These are phyloP conservation scores for Epichloe scottii DNA, from an alignment of 2,329 filamentous ascomycete species.

Conservation along the genomic window DNA sequence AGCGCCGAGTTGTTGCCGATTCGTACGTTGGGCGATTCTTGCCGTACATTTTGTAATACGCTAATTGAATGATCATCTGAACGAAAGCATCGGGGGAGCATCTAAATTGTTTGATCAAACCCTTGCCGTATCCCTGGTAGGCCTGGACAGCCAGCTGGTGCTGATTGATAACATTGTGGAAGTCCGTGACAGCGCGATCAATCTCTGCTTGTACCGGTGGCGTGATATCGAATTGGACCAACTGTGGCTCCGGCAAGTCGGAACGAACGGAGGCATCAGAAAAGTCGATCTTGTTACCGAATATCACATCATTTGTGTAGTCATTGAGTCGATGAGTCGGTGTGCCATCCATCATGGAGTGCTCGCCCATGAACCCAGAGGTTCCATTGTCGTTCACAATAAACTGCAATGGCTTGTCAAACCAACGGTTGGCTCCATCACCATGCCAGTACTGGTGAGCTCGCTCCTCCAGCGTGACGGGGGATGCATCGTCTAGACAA, in stretches of 20 bases:
- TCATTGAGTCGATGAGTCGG: slow-evolving; percentile 95
- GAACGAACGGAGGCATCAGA: slow-evolving; percentile 66
- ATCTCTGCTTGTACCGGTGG: slow-evolving; percentile 66
- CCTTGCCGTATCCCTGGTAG: slow-evolving; percentile 96
- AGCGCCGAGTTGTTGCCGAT: slow-evolving; percentile 85
- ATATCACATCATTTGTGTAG: slow-evolving; percentile 82
- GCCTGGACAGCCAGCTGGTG: slow-evolving; percentile 91
- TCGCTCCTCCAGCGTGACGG: slow-evolving; percentile 89
- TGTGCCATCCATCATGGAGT: slow-evolving; percentile 99
- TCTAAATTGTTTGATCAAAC: slow-evolving; percentile 98
- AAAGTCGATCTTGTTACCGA: slow-evolving; percentile 89
- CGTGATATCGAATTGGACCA: slow-evolving; percentile 67
- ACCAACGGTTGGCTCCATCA: slow-evolving; percentile 92
- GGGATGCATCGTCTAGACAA: slow-evolving; percentile 83
- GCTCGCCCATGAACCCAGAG: slow-evolving; percentile 94
- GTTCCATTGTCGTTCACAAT: slow-evolving; percentile 98
- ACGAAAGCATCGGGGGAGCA: slow-evolving; percentile 96
- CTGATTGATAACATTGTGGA: slow-evolving; percentile 65
- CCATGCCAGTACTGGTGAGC: slow-evolving; percentile 97
- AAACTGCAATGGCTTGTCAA: slow-evolving; percentile 95
- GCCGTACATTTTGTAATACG: slow-evolving; percentile 98
- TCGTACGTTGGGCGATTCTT: slow-evolving; percentile 97
- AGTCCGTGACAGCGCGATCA: slow-evolving; percentile 64
- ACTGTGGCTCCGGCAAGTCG: slow-evolving; percentile 66
- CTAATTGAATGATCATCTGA: slow-evolving; percentile 96